Evolutionary conservation across 2,329 filamentous ascomycete species (phyloP), one percentile per base, ranked within the genome.

Genomic region (Diaporthe ampelina): DNA sequence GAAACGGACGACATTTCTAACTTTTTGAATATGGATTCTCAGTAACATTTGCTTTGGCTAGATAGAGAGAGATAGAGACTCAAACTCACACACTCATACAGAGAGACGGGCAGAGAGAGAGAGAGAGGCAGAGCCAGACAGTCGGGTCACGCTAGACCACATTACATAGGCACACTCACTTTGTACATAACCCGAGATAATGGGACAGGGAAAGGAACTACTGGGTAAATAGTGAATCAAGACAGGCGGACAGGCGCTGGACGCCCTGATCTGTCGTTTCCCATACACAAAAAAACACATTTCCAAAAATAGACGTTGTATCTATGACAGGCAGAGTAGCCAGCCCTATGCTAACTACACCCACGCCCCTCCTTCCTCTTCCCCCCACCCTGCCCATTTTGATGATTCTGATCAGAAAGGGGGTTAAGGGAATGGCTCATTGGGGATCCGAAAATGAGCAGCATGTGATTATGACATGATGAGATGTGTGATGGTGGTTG

Each of bases 21-120:
- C 15, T 75, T 59, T 43, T 32, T 75, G 19, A 72, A 75, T 15
- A 75, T 75, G 72, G 74, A 72, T 10, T 63, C 72, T 13, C 72
- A 75, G 26, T 75, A 75, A 63, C 5, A 26, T 13, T 29, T 10
- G 29, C 7, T 21, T 48, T 52, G 59, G 72, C 45, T 29, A 56
- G 11, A 32, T 29, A 26, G 52, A 40, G n/a, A 68, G 29, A 32
- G 45, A 37, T 48, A 48, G 29, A 17, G 19, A n/a, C 21, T 8
- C 8, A 2, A 6, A n/a, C 21, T 6, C 45, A n/a, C 45, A 50
- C 21, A n/a, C 9, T 4, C 21, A n/a, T n/a, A n/a, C n/a, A 50
- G 6, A n/a, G 11, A n/a, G 11, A 10, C 2, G 37, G 19, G n/a
- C n/a, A 45, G 37, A 45, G 29, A 1, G 45, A 50, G 6, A 50